phyloP scores from a whole-genome alignment of 257 asterid genomes.

The Solanum sparsipilum region DNA sequence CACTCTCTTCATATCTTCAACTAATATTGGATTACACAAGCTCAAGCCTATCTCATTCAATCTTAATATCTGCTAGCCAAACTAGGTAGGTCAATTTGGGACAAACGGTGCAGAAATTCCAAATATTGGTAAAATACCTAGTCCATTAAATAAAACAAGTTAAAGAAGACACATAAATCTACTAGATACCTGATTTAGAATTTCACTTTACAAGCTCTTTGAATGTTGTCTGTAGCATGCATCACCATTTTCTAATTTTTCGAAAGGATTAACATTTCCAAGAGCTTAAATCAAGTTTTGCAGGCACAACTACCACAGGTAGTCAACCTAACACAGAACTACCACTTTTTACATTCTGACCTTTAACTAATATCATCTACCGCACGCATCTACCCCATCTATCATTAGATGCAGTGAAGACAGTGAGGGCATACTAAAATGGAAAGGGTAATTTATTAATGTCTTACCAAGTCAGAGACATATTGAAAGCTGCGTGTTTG shows the following conservation, averaged over 20 bases:
- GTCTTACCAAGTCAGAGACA: slow-evolving; percentile 83
- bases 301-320: not conserved
- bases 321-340: not conserved
- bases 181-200: not conserved
- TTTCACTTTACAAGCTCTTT: not conserved
- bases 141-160: not conserved
- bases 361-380: not conserved
- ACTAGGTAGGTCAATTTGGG: not conserved
- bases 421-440: not conserved
- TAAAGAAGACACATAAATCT: not conserved
- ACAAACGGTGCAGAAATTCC: not conserved
- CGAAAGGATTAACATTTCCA: not conserved
- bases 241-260: not conserved
- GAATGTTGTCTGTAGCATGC: not conserved
- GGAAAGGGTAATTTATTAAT: not conserved
- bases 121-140: not conserved
- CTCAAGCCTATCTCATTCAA: not conserved
- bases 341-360: not conserved
- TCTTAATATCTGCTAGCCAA: not conserved
- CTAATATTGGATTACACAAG: not conserved
- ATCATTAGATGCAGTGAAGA: not conserved
- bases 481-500: slow-evolving; percentile 93
- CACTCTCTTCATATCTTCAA: not conserved
- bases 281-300: not conserved
- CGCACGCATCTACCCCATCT: not conserved